Percentiles rank a stretch among this genome's conserved stretches.
These are phyloP conservation scores for Fusarium vanettenii DNA, from an alignment of 2,329 filamentous ascomycete genomes.

Conservation along the genomic window DNA sequence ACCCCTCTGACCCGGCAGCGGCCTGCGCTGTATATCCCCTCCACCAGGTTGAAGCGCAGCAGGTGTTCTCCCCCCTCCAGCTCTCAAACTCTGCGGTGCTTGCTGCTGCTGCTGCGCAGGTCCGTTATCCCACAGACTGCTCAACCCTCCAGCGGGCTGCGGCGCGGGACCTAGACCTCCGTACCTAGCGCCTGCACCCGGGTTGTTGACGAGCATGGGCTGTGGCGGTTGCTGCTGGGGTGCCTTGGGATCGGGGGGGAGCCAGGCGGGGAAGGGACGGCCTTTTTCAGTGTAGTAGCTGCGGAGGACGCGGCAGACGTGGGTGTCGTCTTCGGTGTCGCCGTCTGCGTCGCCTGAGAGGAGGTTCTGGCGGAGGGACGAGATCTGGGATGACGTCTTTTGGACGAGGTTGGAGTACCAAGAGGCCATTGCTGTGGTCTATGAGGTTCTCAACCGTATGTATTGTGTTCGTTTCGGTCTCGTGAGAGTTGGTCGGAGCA, in stretches of 20 bases:
- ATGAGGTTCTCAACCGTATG: not conserved
- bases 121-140: constrained; percentile 69
- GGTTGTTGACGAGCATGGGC: constrained; percentile 60
- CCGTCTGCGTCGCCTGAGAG: constrained; percentile 74
- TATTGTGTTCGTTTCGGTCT: not conserved
- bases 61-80: constrained; percentile 52
- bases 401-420: constrained; percentile 83
- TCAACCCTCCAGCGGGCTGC: constrained; percentile 53
- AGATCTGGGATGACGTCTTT: constrained; percentile 73
- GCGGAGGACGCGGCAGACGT: constrained; percentile 92
- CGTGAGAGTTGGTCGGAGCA: not conserved
- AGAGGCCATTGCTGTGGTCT: constrained; percentile 68
- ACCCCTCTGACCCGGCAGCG: constrained; percentile 53
- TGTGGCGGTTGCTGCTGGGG: constrained; percentile 64
- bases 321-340: constrained; percentile 88
- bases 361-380: constrained; percentile 75
- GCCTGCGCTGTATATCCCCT: constrained; percentile 51
- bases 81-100: constrained; percentile 57
- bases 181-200: constrained; percentile 61
- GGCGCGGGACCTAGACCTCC: constrained; percentile 55
- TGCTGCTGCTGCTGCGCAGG: constrained; percentile 46
- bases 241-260: constrained; percentile 86
- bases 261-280: constrained; percentile 83
- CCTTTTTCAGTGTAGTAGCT: constrained; percentile 94
- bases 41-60: constrained; percentile 41